Evolutionary conservation across 306 rosid genomes (phyloP).

Genomic region (Sesbania bispinosa): DNA sequence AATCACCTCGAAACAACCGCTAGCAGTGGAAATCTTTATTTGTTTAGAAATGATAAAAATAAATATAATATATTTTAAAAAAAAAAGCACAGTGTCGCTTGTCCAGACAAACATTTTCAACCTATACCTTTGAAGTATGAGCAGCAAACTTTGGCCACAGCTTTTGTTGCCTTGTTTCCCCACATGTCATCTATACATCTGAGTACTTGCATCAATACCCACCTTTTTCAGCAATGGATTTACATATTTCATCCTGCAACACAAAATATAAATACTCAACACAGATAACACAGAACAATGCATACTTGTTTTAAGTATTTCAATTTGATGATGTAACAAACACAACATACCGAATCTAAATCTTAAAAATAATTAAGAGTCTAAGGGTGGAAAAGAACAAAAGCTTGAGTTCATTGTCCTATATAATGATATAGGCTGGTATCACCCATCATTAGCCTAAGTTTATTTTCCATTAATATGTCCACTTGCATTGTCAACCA

Average conservation of each 20-base stretch:
- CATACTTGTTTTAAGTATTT: background rate
- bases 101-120: slow-evolving; percentile 21
- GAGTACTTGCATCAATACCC: slow-evolving; percentile 68
- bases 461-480: background rate
- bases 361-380: background rate
- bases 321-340: background rate
- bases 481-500: slow-evolving; percentile 9
- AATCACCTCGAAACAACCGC: slow-evolving; percentile 15
- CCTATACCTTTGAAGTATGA: slow-evolving; percentile 76
- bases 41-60: background rate
- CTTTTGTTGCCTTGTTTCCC: slow-evolving; percentile 64
- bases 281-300: slow-evolving; percentile 5
- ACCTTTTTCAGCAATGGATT: slow-evolving; percentile 46
- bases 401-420: slow-evolving; percentile 11
- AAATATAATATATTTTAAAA: background rate
- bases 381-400: background rate
- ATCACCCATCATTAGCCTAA: background rate
- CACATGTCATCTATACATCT: slow-evolving; percentile 43
- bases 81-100: background rate
- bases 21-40: background rate
- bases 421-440: background rate
- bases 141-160: slow-evolving; percentile 77
- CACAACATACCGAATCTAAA: slow-evolving; percentile 1
- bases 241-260: slow-evolving; percentile 51
- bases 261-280: slow-evolving; percentile 23